Evolutionary conservation across 768 basidiomycete genomes (phyloP), one percentile per base, ranked within the genome.

Genomic region (Podaxis mareebaensis): DNA sequence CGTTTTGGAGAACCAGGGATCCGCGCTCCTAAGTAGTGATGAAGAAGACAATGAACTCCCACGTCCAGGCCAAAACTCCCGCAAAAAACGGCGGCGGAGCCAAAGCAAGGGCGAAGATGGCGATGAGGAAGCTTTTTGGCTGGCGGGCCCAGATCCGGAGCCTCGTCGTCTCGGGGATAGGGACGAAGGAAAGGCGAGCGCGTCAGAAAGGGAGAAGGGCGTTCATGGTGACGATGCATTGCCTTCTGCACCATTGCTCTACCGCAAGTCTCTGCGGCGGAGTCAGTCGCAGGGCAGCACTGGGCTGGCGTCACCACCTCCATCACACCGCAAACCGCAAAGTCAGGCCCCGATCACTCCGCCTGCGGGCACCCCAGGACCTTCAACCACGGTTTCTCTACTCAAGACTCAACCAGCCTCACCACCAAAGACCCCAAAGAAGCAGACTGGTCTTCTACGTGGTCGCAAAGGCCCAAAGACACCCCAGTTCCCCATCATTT

Each of bases 231-330:
- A 13, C 39, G 55, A 64, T 33, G 24, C 64, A 28, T 54, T 67
- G 20, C 49, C 63, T 33, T 24, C 66, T 8, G 71, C 71, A 44
- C 76, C 78, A 2, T 67, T 76, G 57, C 73, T 77, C 63, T 84
- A 72, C 71, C 78, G 70, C 63, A 79, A 66, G 51, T 51, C 38
- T 26, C 61, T 53, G 38, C 67, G 72, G 74, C 42, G 67, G 62
- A 63, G 61, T 46, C 61, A 55, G 38, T 65, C 67, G 22, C 65
- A 30, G 28, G 53, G 57, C 15, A 67, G 67, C 24, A 72, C 69
- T 30, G 80, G 81, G 46, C 83, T 85, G 1, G 81, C 87, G 20
- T 90, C 88, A 0, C 89, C 89, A 1, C 89, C 89, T 3, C 88
- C 87, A 0, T 90, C 88, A 2, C 77, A 85, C 66, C 78, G 86